phyloP scores from a whole-genome alignment of 768 basidiomycete species.

The Scleroderma citrinum region DNA sequence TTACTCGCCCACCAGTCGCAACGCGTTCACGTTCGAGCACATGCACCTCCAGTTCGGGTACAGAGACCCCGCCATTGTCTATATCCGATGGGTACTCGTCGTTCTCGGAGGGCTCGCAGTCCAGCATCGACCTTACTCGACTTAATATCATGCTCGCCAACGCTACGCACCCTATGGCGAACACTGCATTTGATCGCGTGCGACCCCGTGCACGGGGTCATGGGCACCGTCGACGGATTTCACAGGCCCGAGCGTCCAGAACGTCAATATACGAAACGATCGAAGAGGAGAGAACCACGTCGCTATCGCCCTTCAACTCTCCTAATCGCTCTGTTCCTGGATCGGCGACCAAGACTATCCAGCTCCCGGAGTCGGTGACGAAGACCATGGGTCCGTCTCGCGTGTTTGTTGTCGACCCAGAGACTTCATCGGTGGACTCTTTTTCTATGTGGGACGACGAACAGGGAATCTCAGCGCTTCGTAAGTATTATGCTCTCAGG shows the following conservation, averaged over 20 bases:
- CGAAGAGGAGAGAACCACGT: conserved; percentile 55
- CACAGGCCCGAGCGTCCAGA: conserved; percentile 55
- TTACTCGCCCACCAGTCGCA: conserved; percentile 50
- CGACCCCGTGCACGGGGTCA: conserved; percentile 48
- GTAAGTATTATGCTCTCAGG: conserved; percentile 62
- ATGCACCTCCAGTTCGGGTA: conserved; percentile 60
- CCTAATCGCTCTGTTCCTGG: conserved; percentile 9
- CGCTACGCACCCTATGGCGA: conserved; percentile 45
- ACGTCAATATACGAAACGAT: conserved; percentile 77
- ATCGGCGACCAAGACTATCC: conserved; percentile 28
- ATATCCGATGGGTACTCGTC: conserved; percentile 61
- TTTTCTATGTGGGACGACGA: conserved; percentile 61
- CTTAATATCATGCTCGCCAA: conserved; percentile 54
- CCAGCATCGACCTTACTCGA: conserved; percentile 67
- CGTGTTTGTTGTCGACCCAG: conserved; percentile 53
- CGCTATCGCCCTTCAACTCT: conserved; percentile 23
- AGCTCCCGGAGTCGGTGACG: conserved; percentile 2
- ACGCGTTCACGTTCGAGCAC: conserved; percentile 62
- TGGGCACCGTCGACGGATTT: conserved; percentile 67
- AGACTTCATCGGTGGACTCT: conserved; percentile 43
- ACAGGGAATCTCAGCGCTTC: conserved; percentile 53
- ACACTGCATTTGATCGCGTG: conserved; percentile 33
- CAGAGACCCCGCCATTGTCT: conserved; percentile 67
- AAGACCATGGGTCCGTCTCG: conserved; percentile 31
- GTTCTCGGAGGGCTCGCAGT: conserved; percentile 66